Conservation (phyloP, 2,329 filamentous ascomycete genomes). For the Malbranchea cinnamomea region DNA sequence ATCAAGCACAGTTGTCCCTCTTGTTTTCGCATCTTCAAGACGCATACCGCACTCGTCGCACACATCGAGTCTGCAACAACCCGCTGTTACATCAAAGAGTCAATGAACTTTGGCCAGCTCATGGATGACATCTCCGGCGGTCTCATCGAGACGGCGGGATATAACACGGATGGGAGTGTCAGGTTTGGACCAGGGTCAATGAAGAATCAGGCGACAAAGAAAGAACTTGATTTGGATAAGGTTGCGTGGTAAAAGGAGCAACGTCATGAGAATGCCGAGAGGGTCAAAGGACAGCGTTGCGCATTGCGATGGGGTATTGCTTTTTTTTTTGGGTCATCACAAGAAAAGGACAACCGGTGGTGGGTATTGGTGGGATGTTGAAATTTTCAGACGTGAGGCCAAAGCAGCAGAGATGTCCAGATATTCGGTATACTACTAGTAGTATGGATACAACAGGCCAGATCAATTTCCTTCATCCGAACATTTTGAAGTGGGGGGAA, state of each 20-base stretch:
- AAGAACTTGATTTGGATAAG: slow-evolving; percentile 8
- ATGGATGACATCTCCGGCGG: slow-evolving; percentile 26
- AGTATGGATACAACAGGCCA: too few relatives aligned
- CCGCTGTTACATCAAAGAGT: slow-evolving; percentile 21
- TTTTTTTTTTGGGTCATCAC: too few relatives aligned
- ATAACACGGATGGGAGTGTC: slow-evolving; percentile 19
- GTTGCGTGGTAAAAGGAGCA: slow-evolving; percentile 7
- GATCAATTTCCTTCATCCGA: too few relatives aligned
- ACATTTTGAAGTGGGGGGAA: too few relatives aligned
- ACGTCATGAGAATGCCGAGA: too few relatives aligned
- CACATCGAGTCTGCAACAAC: slow-evolving; percentile 25
- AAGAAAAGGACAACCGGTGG: too few relatives aligned
- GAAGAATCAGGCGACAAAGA: slow-evolving; percentile 10
- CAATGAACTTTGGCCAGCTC: slow-evolving; percentile 17
- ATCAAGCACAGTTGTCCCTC: slow-evolving; percentile 19
- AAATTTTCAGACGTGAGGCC: too few relatives aligned
- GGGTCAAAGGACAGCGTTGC: too few relatives aligned
- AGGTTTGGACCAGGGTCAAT: slow-evolving; percentile 22
- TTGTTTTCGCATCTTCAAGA: slow-evolving; percentile 25
- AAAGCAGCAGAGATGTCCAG: too few relatives aligned
- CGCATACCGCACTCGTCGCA: slow-evolving; percentile 22
- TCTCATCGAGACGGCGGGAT: slow-evolving; percentile 19
- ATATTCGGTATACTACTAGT: too few relatives aligned
- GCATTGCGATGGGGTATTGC: too few relatives aligned
- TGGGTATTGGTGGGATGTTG: too few relatives aligned